phyloP scores from a whole-genome alignment of 2,329 filamentous ascomycete genomes.

The Diaporthe longicolla region DNA sequence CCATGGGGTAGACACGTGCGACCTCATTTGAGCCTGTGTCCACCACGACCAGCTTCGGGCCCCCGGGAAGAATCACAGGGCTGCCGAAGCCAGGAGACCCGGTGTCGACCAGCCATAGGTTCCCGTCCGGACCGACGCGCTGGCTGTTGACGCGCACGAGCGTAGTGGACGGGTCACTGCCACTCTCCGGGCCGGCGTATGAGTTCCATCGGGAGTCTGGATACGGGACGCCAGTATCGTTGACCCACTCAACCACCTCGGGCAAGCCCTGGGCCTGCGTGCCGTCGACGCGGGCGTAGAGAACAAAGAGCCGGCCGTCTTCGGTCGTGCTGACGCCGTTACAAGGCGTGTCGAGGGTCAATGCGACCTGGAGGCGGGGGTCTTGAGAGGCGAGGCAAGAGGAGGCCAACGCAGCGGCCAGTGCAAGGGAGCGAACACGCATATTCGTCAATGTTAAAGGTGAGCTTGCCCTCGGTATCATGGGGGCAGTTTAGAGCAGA shows the following conservation, averaged over 20 bases:
- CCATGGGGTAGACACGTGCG: slow-evolving; percentile 37
- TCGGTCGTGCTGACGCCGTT: slow-evolving; percentile 38
- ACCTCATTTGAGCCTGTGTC: slow-evolving; percentile 29
- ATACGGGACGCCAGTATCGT: slow-evolving; percentile 34
- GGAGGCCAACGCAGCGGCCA: background rate
- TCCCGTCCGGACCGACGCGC: slow-evolving; percentile 29
- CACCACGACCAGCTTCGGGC: slow-evolving; percentile 41
- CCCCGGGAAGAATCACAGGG: slow-evolving; percentile 36
- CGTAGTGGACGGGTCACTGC: slow-evolving; percentile 25
- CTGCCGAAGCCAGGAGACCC: slow-evolving; percentile 38
- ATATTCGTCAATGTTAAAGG: background rate
- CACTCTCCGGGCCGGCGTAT: slow-evolving; percentile 21
- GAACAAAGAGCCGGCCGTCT: slow-evolving; percentile 37
- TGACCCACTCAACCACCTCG: slow-evolving; percentile 41
- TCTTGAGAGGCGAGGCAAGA: slow-evolving; percentile 21
- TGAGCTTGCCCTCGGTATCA: background rate
- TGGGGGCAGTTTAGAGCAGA: background rate
- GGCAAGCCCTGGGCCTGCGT: slow-evolving; percentile 37
- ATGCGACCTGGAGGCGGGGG: slow-evolving; percentile 33
- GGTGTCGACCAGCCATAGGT: slow-evolving; percentile 41
- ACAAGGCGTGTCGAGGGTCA: slow-evolving; percentile 37
- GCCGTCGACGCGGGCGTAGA: slow-evolving; percentile 42
- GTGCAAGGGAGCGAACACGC: background rate
- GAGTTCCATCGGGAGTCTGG: slow-evolving; percentile 40
- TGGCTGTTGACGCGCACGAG: slow-evolving; percentile 35